A percentile compares a stretch with the other conserved stretches of the same genome.
Evolutionary conservation across 768 basidiomycete genomes (phyloP).

Genomic region (Boletus bicolor): DNA sequence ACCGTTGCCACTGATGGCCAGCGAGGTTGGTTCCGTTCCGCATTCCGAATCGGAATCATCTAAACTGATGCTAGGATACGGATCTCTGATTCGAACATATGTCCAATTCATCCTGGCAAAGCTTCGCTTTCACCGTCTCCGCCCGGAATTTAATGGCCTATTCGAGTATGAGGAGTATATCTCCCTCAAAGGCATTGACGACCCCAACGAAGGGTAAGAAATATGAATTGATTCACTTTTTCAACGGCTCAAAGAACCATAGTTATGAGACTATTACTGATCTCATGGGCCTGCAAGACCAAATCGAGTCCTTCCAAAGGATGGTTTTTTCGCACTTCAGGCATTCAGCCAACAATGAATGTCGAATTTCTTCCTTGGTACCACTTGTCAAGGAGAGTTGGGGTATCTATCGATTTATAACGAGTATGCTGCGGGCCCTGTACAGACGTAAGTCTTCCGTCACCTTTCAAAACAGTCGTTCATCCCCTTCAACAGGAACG

Average conservation of each 20-base stretch:
- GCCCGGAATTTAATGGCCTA: conserved; percentile 96
- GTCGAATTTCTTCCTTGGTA: conserved; percentile 92
- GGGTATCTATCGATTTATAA: conserved; percentile 98
- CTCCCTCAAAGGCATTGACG: conserved; percentile 93
- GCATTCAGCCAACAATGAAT: conserved; percentile 91
- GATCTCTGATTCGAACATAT: conserved; percentile 89
- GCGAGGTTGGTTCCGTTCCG: conserved; percentile 50
- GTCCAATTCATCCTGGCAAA: conserved; percentile 95
- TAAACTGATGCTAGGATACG: conserved; percentile 63
- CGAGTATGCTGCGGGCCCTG: conserved; percentile 98
- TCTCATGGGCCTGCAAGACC: conserved; percentile 96
- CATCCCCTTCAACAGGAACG: conserved; percentile 57
- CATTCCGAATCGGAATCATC: neutral
- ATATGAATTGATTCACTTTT: neutral
- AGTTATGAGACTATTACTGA: conserved; percentile 98
- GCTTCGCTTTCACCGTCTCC: conserved; percentile 89
- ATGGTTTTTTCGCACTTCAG: conserved; percentile 95
- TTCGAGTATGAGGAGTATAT: conserved; percentile 99
- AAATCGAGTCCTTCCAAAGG: conserved; percentile 98
- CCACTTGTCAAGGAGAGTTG: conserved; percentile 98
- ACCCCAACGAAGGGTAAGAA: conserved; percentile 96
- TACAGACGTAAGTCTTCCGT: conserved; percentile 66
- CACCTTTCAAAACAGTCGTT: neutral
- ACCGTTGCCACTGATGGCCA: conserved; percentile 78
- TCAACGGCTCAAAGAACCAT: conserved; percentile 12